A percentile compares a stretch with the other conserved stretches of the same genome.
phyloP scores from a whole-genome alignment of 2,329 filamentous ascomycete genomes.

The Neopestalotiopsis sp. region DNA sequence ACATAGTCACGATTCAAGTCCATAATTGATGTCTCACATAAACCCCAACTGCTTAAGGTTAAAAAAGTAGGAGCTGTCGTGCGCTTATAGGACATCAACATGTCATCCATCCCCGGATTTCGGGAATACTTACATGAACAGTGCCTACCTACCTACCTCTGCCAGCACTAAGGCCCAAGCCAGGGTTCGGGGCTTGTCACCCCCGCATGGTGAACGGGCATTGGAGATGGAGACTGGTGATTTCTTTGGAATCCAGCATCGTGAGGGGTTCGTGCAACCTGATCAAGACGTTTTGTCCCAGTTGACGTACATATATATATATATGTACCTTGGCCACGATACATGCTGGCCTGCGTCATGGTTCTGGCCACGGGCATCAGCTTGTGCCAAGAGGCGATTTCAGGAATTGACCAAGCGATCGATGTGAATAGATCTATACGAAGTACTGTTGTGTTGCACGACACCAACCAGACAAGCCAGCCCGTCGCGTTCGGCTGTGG shows the following conservation, averaged over 20 bases:
- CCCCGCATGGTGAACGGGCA: too few relatives aligned
- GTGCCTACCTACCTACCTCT: too few relatives aligned
- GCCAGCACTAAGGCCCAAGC: too few relatives aligned
- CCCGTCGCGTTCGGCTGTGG: neutral
- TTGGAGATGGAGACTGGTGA: neutral
- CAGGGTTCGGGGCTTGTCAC: too few relatives aligned
- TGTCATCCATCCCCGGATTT: neutral
- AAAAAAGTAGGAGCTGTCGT: neutral
- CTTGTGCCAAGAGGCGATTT: neutral
- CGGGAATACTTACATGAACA: neutral
- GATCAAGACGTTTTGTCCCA: neutral
- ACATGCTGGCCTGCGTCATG: neutral
- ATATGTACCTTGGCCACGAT: neutral
- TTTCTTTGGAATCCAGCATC: neutral
- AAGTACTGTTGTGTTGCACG: neutral
- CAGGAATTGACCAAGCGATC: neutral
- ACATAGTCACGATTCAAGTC: neutral
- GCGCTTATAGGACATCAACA: neutral
- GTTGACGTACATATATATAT: neutral
- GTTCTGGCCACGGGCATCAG: neutral
- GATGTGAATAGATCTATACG: too few relatives aligned
- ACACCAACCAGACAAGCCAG: neutral
- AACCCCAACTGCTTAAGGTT: neutral
- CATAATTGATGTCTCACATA: neutral
- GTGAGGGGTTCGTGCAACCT: neutral